A percentile compares a stretch with the other conserved stretches of the same genome.
Conservation (phyloP, 2,329 filamentous ascomycete species). For the Penicillium concentricum region DNA sequence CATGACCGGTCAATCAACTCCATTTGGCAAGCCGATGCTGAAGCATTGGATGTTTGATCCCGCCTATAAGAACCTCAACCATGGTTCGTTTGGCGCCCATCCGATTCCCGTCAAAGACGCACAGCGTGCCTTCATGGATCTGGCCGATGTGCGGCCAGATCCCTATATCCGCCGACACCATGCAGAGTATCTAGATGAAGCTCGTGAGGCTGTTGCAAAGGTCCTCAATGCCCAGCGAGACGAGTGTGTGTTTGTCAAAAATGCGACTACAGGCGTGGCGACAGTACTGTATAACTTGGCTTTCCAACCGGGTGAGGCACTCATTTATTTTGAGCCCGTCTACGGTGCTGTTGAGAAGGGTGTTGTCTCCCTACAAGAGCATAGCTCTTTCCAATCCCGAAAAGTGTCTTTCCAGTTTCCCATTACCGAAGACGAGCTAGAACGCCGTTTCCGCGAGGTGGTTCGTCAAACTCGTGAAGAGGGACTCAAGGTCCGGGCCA, state of each 20-base stretch:
- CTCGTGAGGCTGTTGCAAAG: constrained; percentile 62
- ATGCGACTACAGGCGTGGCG: constrained; percentile 71
- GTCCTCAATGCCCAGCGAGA: constrained; percentile 65
- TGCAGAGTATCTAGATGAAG: constrained; percentile 61
- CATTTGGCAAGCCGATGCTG: constrained; percentile 56
- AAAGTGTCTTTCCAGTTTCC: constrained; percentile 68
- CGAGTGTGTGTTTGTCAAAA: constrained; percentile 73
- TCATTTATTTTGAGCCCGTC: constrained; percentile 74
- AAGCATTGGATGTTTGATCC: constrained; percentile 69
- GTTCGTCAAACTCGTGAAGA: constrained; percentile 54
- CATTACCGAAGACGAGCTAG: constrained; percentile 65
- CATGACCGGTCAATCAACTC: constrained; percentile 21
- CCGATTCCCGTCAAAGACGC: constrained; percentile 61
- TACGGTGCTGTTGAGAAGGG: constrained; percentile 77
- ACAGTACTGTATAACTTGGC: constrained; percentile 73
- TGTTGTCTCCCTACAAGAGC: constrained; percentile 70
- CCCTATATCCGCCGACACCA: constrained; percentile 71
- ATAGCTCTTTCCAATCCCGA: constrained; percentile 49
- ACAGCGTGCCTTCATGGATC: constrained; percentile 64
- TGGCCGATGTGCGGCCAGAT: constrained; percentile 69
- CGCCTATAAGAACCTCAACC: constrained; percentile 72
- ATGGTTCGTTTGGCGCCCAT: constrained; percentile 80
- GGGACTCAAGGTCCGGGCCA: constrained; percentile 65
- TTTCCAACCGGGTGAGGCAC: constrained; percentile 68
- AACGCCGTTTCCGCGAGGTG: constrained; percentile 59